phyloP scores from a whole-genome alignment of 768 basidiomycete genomes.

The Auricularia heimuer region DNA sequence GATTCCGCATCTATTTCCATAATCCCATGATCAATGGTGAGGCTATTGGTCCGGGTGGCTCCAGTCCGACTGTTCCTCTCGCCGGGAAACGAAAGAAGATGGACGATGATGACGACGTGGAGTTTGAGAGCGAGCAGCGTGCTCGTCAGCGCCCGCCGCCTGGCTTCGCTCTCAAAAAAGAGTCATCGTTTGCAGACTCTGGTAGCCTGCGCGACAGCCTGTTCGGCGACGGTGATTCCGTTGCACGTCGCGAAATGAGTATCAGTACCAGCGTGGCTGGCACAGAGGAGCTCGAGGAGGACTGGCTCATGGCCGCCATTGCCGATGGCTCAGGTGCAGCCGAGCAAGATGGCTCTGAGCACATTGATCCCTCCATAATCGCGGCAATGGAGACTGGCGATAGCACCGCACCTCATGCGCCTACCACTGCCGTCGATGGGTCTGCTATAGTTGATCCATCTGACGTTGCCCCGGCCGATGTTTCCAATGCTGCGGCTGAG shows the following conservation, averaged over 20 bases:
- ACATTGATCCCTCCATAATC: constrained; percentile 11
- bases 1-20: constrained; percentile 87
- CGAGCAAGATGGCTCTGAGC: constrained; percentile 11
- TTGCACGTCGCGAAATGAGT: constrained; percentile 1
- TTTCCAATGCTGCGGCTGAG: too few species aligned
- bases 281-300: constrained; percentile 53
- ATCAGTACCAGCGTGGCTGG: constrained; percentile 19
- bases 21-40: constrained; percentile 48
- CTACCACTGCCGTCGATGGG: too few species aligned
- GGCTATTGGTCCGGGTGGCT: constrained; percentile 37
- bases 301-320: constrained; percentile 87
- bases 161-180: not conserved
- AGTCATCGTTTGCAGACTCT: not conserved
- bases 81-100: constrained; percentile 85
- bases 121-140: constrained; percentile 19
- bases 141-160: not conserved
- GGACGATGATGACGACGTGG: constrained; percentile 66
- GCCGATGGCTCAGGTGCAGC: constrained; percentile 57
- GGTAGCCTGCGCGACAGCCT: not conserved
- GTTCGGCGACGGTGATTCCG: not conserved
- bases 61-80: constrained; percentile 44
- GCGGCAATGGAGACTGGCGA: too few species aligned
- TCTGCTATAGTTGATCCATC: too few species aligned
- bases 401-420: too few species aligned
- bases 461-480: too few species aligned